Evolutionary conservation across 768 basidiomycete genomes (phyloP).

Genomic region (Suillus subluteus): DNA sequence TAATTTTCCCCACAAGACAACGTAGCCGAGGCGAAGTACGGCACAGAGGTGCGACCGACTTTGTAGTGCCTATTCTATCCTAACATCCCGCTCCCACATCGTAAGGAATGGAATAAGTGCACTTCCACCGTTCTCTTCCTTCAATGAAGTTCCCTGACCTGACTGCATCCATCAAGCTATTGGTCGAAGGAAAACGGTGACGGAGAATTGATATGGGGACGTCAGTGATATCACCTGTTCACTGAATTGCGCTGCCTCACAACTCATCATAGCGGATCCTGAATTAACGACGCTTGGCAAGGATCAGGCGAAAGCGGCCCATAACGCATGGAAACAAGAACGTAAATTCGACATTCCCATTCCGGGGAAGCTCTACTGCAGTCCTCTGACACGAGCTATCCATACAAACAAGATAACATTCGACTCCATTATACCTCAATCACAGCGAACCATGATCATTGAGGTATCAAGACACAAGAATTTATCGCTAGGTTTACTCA

Average conservation of each 20-base stretch:
- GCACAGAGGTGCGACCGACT: conserved; percentile 40
- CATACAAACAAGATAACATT: conserved; percentile 61
- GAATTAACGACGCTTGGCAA: conserved; percentile 61
- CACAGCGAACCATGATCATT: conserved; percentile 45
- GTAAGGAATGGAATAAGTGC: conserved; percentile 63
- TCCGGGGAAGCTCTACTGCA: conserved; percentile 61
- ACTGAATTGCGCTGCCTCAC: conserved; percentile 8
- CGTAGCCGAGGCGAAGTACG: conserved; percentile 68
- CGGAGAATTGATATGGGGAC: conserved; percentile 72
- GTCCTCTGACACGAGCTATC: conserved; percentile 66
- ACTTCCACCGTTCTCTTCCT: conserved; percentile 20
- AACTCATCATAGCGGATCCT: conserved; percentile 56
- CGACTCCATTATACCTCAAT: conserved; percentile 35
- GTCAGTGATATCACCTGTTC: conserved; percentile 42
- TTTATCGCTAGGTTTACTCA: background rate
- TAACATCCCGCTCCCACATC: background rate
- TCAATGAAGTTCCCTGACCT: background rate
- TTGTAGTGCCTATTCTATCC: background rate
- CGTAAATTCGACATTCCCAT: conserved; percentile 43
- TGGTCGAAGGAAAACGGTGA: conserved; percentile 70
- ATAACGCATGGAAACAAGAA: conserved; percentile 53
- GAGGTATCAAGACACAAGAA: conserved; percentile 47
- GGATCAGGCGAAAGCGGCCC: conserved; percentile 53
- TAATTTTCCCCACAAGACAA: conserved; percentile 55
- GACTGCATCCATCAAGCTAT: conserved; percentile 40